Evolutionary conservation across 2,329 filamentous ascomycete species (phyloP).

Genomic region (Fusarium anthophilum): DNA sequence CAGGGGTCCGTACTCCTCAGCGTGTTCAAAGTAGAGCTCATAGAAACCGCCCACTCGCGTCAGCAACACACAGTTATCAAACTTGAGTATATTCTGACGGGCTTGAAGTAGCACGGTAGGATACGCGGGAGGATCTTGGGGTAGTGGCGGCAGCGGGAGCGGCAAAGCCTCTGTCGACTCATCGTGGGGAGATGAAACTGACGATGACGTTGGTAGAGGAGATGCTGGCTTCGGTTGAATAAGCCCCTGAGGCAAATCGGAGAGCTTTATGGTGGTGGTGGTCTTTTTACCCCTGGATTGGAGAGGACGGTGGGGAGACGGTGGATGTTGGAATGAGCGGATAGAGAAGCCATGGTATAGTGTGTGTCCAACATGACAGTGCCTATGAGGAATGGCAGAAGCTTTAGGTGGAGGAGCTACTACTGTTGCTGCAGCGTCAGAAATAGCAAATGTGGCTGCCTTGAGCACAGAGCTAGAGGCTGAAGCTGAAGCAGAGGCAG

Average conservation of each 20-base stretch:
- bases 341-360: constrained; percentile 18
- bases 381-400: neutral
- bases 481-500: neutral
- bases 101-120: constrained; percentile 91
- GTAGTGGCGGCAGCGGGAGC: constrained; percentile 30
- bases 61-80: constrained; percentile 88
- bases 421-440: neutral
- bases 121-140: constrained; percentile 67
- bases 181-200: constrained; percentile 25
- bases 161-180: constrained; percentile 15
- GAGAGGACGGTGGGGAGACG: constrained; percentile 30
- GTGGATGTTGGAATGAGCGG: constrained; percentile 33
- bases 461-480: constrained; percentile 11
- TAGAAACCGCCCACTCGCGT: constrained; percentile 97
- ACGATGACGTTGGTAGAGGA: constrained; percentile 27
- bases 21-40: constrained; percentile 97
- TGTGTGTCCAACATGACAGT: constrained; percentile 1
- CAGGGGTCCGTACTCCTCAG: constrained; percentile 85
- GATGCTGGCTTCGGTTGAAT: constrained; percentile 41
- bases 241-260: constrained; percentile 66
- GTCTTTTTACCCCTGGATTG: constrained; percentile 63
- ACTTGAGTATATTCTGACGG: constrained; percentile 87
- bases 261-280: constrained; percentile 61
- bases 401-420: constrained; percentile 3
- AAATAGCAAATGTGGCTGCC: neutral